Conservation (phyloP, 164 flowering plant genomes). For the Brasenia schreberi region DNA sequence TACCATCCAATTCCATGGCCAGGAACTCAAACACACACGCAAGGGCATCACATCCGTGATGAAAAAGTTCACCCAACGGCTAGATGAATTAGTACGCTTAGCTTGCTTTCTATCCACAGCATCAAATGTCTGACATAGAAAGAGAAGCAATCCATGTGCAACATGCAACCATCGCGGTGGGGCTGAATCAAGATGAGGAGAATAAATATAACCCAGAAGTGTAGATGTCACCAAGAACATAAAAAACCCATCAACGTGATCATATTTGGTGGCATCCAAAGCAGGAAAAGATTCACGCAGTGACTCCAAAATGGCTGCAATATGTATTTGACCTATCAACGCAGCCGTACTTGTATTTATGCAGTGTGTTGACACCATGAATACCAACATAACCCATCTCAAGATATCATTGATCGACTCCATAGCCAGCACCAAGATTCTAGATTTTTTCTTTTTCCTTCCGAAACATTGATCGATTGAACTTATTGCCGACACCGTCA, state of each 20-base stretch:
- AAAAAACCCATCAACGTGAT: too few species aligned
- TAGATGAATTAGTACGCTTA: constrained; percentile 90
- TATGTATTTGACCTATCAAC: constrained; percentile 87
- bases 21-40: too few species aligned
- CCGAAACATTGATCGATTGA: too few species aligned
- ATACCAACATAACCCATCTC: constrained; percentile 81
- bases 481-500: too few species aligned
- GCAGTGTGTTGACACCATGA: constrained; percentile 76
- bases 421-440: too few species aligned
- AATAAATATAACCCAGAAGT: constrained; percentile 53
- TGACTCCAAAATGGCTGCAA: constrained; percentile 90
- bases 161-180: constrained; percentile 98
- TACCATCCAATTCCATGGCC: too few species aligned
- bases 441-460: too few species aligned
- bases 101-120: constrained; percentile 99
- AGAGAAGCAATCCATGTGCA: constrained; percentile 91
- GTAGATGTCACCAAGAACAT: too few species aligned
- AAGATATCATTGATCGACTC: too few species aligned
- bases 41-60: constrained; percentile 98
- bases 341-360: constrained; percentile 81
- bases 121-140: constrained; percentile 98
- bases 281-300: constrained; percentile 67
- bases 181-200: constrained; percentile 87
- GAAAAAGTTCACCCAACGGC: constrained; percentile 99
- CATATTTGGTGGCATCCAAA: constrained; percentile 99